Evolutionary conservation across 2,329 filamentous ascomycete genomes (phyloP).

Genomic region (Botrytis sinoallii): DNA sequence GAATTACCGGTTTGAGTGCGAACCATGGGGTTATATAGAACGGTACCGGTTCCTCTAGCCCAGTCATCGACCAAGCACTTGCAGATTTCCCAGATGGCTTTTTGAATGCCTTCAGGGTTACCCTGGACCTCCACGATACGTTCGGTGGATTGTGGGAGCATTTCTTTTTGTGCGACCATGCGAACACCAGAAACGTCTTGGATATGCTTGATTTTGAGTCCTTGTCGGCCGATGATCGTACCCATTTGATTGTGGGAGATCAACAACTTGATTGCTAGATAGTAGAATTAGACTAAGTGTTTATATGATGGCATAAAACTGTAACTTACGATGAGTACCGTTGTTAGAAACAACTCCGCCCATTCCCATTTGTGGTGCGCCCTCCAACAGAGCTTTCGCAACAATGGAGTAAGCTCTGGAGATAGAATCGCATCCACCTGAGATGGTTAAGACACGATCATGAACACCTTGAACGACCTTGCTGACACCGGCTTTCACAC

Average conservation of each 20-base stretch:
- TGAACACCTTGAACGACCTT: conserved; percentile 98
- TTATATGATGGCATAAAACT: not conserved
- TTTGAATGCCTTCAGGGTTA: conserved; percentile 90
- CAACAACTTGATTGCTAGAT: conserved; percentile 85
- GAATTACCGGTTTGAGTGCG: conserved; percentile 66
- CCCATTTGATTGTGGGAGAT: conserved; percentile 99
- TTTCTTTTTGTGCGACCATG: conserved; percentile 99
- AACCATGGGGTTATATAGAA: conserved; percentile 95
- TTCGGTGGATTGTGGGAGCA: conserved; percentile 98
- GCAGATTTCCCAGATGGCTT: conserved; percentile 97
- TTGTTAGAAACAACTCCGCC: conserved; percentile 82
- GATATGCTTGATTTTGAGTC: conserved; percentile 99
- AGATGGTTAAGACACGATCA: conserved; percentile 94
- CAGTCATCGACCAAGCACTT: conserved; percentile 98
- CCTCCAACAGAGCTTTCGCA: conserved; percentile 85
- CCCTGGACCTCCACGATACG: conserved; percentile 96
- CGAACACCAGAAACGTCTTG: conserved; percentile 95
- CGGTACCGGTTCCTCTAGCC: conserved; percentile 94
- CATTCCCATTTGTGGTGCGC: conserved; percentile 94
- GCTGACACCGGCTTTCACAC: conserved; percentile 96
- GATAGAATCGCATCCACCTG: conserved; percentile 82
- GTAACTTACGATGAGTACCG: conserved; percentile 85
- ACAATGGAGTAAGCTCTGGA: conserved; percentile 92
- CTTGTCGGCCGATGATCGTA: conserved; percentile 95
- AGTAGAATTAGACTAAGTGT: conserved; percentile 13